phyloP scores from a whole-genome alignment of 2,329 filamentous ascomycete species.

The Scorias spongiosa region DNA sequence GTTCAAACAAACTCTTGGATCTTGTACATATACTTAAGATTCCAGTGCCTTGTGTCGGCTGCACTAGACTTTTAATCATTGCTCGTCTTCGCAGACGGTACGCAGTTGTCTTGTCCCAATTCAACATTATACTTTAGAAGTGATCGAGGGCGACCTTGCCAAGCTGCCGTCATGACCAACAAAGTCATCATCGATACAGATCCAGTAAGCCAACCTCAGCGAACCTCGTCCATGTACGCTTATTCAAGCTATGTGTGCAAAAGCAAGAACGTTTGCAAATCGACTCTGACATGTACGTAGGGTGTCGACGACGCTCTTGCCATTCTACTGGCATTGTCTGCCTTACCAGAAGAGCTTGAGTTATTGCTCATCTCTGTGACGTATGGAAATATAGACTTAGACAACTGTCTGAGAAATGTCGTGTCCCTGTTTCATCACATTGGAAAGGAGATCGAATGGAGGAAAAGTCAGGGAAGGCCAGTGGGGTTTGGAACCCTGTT shows the following conservation, averaged over 20 bases:
- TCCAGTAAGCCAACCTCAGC: slow-evolving; percentile 41
- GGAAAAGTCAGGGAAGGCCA: slow-evolving; percentile 49
- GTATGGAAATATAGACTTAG: slow-evolving; percentile 82
- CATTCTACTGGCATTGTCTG: slow-evolving; percentile 70
- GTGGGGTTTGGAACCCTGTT: slow-evolving; percentile 61
- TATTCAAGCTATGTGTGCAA: neutral
- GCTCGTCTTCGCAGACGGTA: too few species aligned
- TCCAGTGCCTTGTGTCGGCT: too few species aligned
- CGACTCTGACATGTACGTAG: slow-evolving; percentile 13
- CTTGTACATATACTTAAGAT: too few species aligned
- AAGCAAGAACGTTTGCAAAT: slow-evolving; percentile 1
- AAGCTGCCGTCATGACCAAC: slow-evolving; percentile 19
- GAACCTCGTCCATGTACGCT: neutral
- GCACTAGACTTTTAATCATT: too few species aligned
- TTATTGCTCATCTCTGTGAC: slow-evolving; percentile 75
- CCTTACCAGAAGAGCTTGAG: slow-evolving; percentile 70
- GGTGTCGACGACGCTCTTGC: slow-evolving; percentile 87
- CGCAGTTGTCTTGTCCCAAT: too few species aligned
- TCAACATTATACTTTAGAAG: too few species aligned
- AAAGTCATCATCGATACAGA: slow-evolving; percentile 93
- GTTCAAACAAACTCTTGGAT: too few species aligned
- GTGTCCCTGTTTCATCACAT: slow-evolving; percentile 85
- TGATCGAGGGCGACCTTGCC: too few species aligned
- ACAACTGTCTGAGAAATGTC: slow-evolving; percentile 75
- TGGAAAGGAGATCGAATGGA: slow-evolving; percentile 77